A percentile compares a stretch with the other conserved stretches of the same genome.
Evolutionary conservation across 495 filamentous ascomycete species (phyloP).

Genomic region (Mytilinidion resinicola): DNA sequence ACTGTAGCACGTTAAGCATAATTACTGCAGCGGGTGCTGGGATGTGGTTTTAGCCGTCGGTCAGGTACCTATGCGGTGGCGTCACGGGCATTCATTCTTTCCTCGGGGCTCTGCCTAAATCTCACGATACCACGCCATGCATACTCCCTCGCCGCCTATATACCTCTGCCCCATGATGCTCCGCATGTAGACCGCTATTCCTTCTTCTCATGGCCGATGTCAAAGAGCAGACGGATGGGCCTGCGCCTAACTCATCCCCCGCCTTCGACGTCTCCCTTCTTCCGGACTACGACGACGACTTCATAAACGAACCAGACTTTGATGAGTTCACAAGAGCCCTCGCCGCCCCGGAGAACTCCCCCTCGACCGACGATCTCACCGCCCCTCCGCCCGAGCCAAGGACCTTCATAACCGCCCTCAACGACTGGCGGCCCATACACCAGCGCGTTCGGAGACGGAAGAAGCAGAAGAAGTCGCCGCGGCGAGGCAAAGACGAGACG

Average conservation of each 20-base stretch:
- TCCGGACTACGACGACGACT: slow-evolving; percentile 41
- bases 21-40: too few relatives aligned
- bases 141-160: not conserved
- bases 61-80: too few relatives aligned
- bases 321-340: slow-evolving; percentile 39
- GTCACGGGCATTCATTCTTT: too few relatives aligned
- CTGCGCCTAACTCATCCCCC: slow-evolving; percentile 17
- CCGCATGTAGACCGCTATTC: not conserved
- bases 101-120: too few relatives aligned
- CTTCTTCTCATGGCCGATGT: slow-evolving; percentile 33
- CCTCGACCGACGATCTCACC: slow-evolving; percentile 36
- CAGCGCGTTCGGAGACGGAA: slow-evolving; percentile 37
- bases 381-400: slow-evolving; percentile 14
- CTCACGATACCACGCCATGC: not conserved
- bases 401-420: slow-evolving; percentile 42
- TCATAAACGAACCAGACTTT: slow-evolving; percentile 35
- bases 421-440: slow-evolving; percentile 42
- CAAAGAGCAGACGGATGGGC: slow-evolving; percentile 33
- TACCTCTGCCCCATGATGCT: slow-evolving; percentile 8
- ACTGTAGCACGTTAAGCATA: too few relatives aligned
- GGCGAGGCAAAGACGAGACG: slow-evolving; percentile 71
- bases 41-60: too few relatives aligned
- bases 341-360: slow-evolving; percentile 36
- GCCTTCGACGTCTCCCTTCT: slow-evolving; percentile 37
- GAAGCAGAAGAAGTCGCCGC: slow-evolving; percentile 31